A percentile compares a stretch with the other conserved stretches of the same genome.
phyloP scores from a whole-genome alignment of 2,329 filamentous ascomycete species.

The Nemania bipapillata region DNA sequence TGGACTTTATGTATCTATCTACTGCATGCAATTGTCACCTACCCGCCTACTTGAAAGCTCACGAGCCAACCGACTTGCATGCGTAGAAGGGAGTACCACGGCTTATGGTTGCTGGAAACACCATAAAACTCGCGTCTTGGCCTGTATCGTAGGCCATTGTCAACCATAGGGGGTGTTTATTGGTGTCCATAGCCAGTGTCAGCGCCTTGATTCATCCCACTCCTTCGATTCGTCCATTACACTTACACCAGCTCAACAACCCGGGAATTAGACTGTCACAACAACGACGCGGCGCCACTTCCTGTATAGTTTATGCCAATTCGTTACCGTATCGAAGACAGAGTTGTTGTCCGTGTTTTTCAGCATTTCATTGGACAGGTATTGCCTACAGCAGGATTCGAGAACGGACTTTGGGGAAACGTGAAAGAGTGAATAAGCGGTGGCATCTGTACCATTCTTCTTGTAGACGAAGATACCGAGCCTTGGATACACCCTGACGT shows the following conservation, averaged over 20 bases:
- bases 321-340: background rate
- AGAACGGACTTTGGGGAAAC: background rate
- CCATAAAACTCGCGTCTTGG: slow-evolving; percentile 17
- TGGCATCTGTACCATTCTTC: slow-evolving; percentile 15
- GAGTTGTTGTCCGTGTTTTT: background rate
- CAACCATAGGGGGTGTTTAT: slow-evolving; percentile 7
- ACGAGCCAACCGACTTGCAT: slow-evolving; percentile 36
- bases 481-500: slow-evolving; percentile 7
- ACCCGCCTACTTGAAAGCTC: slow-evolving; percentile 45
- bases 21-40: slow-evolving; percentile 21
- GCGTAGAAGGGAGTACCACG: slow-evolving; percentile 37
- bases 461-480: slow-evolving; percentile 14
- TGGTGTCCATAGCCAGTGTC: slow-evolving; percentile 16
- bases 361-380: background rate
- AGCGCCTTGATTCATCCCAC: slow-evolving; percentile 3
- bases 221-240: slow-evolving; percentile 21
- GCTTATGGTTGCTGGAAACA: slow-evolving; percentile 16
- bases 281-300: slow-evolving; percentile 7
- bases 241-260: slow-evolving; percentile 9
- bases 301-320: background rate
- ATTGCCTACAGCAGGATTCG: slow-evolving; percentile 3
- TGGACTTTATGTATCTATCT: slow-evolving; percentile 28
- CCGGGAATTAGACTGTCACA: slow-evolving; percentile 9
- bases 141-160: slow-evolving; percentile 21
- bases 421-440: slow-evolving; percentile 21